These are phyloP conservation scores for Corymbia maculata DNA, from an alignment of 345 rosid species.

Conservation along the genomic window DNA sequence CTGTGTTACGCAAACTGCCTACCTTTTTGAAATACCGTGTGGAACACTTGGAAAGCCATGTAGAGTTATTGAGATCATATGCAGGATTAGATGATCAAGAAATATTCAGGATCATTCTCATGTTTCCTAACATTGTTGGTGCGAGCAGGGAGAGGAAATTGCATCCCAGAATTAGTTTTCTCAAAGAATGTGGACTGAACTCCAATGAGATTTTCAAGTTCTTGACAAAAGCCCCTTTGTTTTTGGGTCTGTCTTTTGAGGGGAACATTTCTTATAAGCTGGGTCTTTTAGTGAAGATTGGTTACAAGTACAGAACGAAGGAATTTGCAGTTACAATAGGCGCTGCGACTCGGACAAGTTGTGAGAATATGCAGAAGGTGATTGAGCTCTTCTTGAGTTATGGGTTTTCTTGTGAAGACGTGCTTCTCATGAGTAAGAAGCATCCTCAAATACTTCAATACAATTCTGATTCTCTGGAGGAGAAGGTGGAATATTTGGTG, in stretches of 20 bases:
- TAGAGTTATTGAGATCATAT: constrained; percentile 48
- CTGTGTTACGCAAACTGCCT: constrained; percentile 49
- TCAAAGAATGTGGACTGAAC: constrained; percentile 62
- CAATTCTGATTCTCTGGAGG: constrained; percentile 37
- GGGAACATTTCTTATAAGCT: constrained; percentile 48
- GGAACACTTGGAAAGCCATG: constrained; percentile 45
- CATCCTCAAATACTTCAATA: constrained; percentile 77
- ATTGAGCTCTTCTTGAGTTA: constrained; percentile 51
- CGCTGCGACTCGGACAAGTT: constrained; percentile 68
- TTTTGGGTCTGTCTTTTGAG: constrained; percentile 49
- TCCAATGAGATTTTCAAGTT: constrained; percentile 60
- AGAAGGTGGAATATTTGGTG: constrained; percentile 63
- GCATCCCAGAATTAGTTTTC: constrained; percentile 53
- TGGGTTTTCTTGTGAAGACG: constrained; percentile 46
- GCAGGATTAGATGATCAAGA: constrained; percentile 48
- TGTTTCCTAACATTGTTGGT: constrained; percentile 57
- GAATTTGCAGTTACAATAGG: constrained; percentile 58
- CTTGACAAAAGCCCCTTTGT: constrained; percentile 60
- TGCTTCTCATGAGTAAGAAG: constrained; percentile 64
- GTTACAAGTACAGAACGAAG: constrained; percentile 44
- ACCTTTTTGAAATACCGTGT: constrained; percentile 50
- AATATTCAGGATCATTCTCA: constrained; percentile 52
- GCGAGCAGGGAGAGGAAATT: constrained; percentile 64
- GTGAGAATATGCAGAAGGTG: constrained; percentile 72
- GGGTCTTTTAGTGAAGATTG: constrained; percentile 60